Conservation (phyloP, 306 rosid species). For the Acacia crassicarpa region DNA sequence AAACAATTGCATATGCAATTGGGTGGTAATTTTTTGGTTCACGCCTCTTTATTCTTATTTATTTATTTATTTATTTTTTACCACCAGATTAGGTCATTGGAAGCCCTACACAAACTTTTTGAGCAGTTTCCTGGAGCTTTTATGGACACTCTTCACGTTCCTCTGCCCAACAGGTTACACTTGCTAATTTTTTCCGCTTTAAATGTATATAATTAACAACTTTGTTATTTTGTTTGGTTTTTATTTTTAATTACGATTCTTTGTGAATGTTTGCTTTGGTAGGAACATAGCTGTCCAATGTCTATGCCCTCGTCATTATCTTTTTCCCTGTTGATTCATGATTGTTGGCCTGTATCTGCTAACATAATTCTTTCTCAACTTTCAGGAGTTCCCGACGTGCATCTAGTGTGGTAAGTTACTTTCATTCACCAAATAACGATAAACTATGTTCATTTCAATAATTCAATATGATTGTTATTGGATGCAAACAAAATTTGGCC, state of each 20-base stretch:
- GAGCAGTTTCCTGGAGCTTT: conserved; percentile 95
- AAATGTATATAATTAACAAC: neutral
- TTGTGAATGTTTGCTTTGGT: neutral
- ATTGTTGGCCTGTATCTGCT: conserved; percentile 4
- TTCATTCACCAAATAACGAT: neutral
- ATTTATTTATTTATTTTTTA: too few relatives aligned
- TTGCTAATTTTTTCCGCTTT: neutral
- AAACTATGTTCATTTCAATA: neutral
- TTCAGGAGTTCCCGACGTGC: conserved; percentile 59
- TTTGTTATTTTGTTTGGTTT: neutral
- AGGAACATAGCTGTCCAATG: neutral
- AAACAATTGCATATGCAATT: conserved; percentile 12
- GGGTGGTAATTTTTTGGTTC: neutral
- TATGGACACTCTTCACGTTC: conserved; percentile 69
- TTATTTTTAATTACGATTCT: conserved; percentile 21
- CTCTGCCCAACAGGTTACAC: conserved; percentile 58
- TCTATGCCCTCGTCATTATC: neutral
- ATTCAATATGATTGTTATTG: conserved; percentile 1
- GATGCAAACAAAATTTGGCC: neutral
- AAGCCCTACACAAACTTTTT: conserved; percentile 77
- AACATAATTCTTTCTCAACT: conserved; percentile 11
- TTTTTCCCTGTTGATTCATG: neutral
- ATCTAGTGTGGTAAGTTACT: conserved; percentile 59
- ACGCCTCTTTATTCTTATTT: conserved; percentile 20
- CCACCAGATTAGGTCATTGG: conserved; percentile 90